Base-by-base conservation (phyloP, 768 basidiomycete species). In the Suillus plorans region DNA sequence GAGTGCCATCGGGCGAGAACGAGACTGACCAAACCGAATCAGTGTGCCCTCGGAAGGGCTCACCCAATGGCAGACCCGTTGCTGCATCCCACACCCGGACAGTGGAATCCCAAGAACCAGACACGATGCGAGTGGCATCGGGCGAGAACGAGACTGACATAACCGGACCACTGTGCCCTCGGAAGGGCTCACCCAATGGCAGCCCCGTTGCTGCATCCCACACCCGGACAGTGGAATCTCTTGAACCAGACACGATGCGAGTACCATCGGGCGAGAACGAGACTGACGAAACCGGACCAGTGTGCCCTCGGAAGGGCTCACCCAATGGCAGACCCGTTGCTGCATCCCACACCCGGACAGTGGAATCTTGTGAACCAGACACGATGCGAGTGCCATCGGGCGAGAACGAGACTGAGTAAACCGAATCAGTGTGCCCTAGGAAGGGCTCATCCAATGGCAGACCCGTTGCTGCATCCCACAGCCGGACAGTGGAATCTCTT, bases 241-340 rank as follows among this genome's bases (percentile, higher is more conserved):
- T 0, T 0, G 70, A 70, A n/a, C 71, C 65, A 10, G 73, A 72
- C 8, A 67, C 69, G 14, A 74, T 68, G 5, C 58, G 68, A 18
- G 41, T 50, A 1, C 70, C 70, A 28, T 69, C 68, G 2, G 58
- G 60, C 1, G 72, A 72, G 25, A 73, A 72, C 25, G 65, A 62
- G 10, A 74, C 37, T 18, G 67, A 66, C 0, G 25, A 42, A n/a
- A 72, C 64, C 6, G 4, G 12, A 16, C 61, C 28, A 25, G 7
- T 64, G 36, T 72, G 71, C 18, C 71, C 22, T 25, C n/a, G 22
- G 22, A 49, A 49, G 47, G 22, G 22, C 47, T 49, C 47, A 5
- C 47, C 57, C 63, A 75, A 53, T 9, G 67, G 65, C 22, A 66
- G 67, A 2, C 61, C 28, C 31, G 70, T 74, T 8, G 39, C 64